phyloP scores from a whole-genome alignment of 1,284 basidiomycete genomes.

The Ceratorhiza oryzae-sativae region DNA sequence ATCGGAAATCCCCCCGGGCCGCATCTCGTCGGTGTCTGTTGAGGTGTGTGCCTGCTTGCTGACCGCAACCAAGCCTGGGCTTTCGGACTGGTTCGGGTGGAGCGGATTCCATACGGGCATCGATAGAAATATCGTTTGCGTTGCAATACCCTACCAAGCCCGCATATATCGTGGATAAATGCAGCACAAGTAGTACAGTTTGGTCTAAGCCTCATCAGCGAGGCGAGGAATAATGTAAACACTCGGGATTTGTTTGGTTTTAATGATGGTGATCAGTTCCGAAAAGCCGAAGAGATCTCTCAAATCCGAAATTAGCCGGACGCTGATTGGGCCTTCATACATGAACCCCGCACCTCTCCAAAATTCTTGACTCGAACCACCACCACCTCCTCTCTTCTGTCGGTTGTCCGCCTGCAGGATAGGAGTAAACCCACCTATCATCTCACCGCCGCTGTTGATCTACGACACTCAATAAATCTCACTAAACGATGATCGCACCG shows the following conservation, averaged over 20 bases:
- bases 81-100: slow-evolving; percentile 32
- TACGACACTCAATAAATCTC: slow-evolving; percentile 23
- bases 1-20: neutral
- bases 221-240: neutral
- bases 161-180: neutral
- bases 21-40: neutral
- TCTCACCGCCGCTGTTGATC: slow-evolving; percentile 2
- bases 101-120: neutral
- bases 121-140: neutral
- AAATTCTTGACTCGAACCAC: slow-evolving; percentile 25
- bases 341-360: slow-evolving; percentile 26
- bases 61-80: neutral
- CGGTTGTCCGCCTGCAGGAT: neutral
- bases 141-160: neutral
- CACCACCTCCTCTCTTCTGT: slow-evolving; percentile 17
- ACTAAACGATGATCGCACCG: slow-evolving; percentile 22
- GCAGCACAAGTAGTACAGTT: neutral
- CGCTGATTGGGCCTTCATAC: slow-evolving; percentile 18
- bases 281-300: slow-evolving; percentile 25
- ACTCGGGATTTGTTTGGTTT: slow-evolving; percentile 27
- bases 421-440: slow-evolving; percentile 5
- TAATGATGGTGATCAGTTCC: slow-evolving; percentile 12
- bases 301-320: slow-evolving; percentile 18
- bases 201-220: neutral
- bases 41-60: neutral